Evolutionary conservation across 1,139 yeast genomes (phyloP).

Genomic region (Suzukiozyma palmioleophila): DNA sequence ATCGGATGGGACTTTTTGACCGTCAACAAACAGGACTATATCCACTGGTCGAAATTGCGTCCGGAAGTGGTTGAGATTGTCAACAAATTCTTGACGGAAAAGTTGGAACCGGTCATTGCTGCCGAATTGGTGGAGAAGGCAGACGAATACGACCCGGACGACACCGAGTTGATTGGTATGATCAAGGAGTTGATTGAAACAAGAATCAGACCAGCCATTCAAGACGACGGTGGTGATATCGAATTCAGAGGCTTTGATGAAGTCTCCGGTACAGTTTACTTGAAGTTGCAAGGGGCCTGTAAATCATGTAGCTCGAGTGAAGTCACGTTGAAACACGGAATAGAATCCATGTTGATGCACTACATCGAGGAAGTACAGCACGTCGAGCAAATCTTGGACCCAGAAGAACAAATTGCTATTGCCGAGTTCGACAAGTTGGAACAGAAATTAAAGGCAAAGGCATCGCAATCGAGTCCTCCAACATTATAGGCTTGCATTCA

Average conservation of each 20-base stretch:
- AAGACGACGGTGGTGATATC: slow-evolving; percentile 82
- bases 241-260: slow-evolving; percentile 69
- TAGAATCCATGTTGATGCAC: slow-evolving; percentile 80
- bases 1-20: slow-evolving; percentile 62
- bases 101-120: slow-evolving; percentile 48
- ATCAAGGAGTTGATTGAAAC: slow-evolving; percentile 59
- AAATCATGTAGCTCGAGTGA: slow-evolving; percentile 73
- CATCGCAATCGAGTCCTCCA: slow-evolving; percentile 24
- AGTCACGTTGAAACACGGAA: slow-evolving; percentile 76
- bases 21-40: slow-evolving; percentile 43
- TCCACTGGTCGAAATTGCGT: slow-evolving; percentile 43
- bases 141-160: slow-evolving; percentile 29
- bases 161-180: slow-evolving; percentile 51
- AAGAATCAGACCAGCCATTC: slow-evolving; percentile 60
- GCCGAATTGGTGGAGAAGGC: slow-evolving; percentile 38
- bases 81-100: slow-evolving; percentile 32
- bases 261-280: slow-evolving; percentile 63
- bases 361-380: slow-evolving; percentile 79
- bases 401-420: slow-evolving; percentile 49
- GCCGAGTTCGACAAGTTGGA: slow-evolving; percentile 71
- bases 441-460: slow-evolving; percentile 24
- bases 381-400: slow-evolving; percentile 60
- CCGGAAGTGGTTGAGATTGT: slow-evolving; percentile 42
- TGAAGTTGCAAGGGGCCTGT: slow-evolving; percentile 81
- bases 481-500: slow-evolving; percentile 18